These are phyloP conservation scores for Ascochyta lentis DNA, from an alignment of 2,329 filamentous ascomycete species.

Conservation along the genomic window DNA sequence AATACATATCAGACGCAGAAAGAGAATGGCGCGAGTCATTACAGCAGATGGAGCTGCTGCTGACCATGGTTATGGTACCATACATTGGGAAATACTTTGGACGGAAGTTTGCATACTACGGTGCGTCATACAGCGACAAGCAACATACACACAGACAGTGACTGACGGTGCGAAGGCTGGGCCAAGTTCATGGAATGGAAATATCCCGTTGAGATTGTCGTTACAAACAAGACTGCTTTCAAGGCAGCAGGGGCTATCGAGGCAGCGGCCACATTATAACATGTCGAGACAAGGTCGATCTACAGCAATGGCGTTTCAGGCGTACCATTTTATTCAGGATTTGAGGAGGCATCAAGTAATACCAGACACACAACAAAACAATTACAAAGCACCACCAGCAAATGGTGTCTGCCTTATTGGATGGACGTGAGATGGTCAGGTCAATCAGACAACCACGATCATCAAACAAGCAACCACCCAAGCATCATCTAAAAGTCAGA, in stretches of 20 bases:
- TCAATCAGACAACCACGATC: neutral
- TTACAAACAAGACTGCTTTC: conserved; percentile 56
- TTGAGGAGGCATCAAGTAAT: neutral
- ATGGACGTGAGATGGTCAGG: neutral
- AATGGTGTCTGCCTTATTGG: neutral
- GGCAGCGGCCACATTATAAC: conserved; percentile 53
- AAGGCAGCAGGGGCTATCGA: conserved; percentile 55
- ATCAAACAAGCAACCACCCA: neutral
- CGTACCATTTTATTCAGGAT: neutral
- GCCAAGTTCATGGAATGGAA: conserved; percentile 93
- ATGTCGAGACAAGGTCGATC: neutral
- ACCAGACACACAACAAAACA: neutral
- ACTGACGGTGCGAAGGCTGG: conserved; percentile 71
- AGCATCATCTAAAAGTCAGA: neutral
- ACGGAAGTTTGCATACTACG: conserved; percentile 94
- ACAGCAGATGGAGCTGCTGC: conserved; percentile 88
- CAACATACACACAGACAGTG: neutral
- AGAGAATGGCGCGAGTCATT: conserved; percentile 93
- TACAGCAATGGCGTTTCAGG: conserved; percentile 17
- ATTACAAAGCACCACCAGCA: neutral
- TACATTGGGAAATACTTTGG: conserved; percentile 96
- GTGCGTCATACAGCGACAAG: conserved; percentile 61
- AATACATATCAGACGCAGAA: conserved; percentile 80
- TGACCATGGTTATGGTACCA: conserved; percentile 94
- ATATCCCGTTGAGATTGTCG: conserved; percentile 77